Evolutionary conservation across 352 stramenopile genomes (phyloP).

Genomic region (Globisporangium ultimum): DNA sequence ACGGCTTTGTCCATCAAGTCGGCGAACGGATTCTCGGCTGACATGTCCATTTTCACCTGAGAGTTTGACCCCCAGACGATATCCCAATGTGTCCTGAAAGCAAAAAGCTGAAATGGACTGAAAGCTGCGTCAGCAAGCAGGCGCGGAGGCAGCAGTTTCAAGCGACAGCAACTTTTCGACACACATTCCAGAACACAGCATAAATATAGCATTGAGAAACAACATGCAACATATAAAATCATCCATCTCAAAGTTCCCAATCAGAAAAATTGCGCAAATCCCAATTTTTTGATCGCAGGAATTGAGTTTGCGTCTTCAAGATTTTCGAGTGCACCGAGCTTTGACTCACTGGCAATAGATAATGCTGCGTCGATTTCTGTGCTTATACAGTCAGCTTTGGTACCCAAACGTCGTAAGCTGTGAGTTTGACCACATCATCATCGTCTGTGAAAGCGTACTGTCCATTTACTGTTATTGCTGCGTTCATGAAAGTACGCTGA

Average conservation of each 20-base stretch:
- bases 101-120: conserved; percentile 4
- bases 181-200: conserved; percentile 3
- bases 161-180: background rate
- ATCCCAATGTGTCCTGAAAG: background rate
- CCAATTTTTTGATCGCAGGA: conserved; percentile 33
- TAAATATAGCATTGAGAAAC: conserved; percentile 11
- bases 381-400: too few species aligned
- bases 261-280: conserved; percentile 16
- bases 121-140: conserved; percentile 3
- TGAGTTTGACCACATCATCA: too few species aligned
- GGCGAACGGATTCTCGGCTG: conserved; percentile 68
- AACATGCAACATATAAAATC: conserved; percentile 23
- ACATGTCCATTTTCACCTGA: conserved; percentile 46
- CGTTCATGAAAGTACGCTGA: too few species aligned
- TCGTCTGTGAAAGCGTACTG: too few species aligned
- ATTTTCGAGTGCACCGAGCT: conserved; percentile 23
- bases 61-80: background rate
- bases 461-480: too few species aligned
- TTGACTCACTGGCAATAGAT: conserved; percentile 32
- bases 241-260: conserved; percentile 28
- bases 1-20: conserved; percentile 85
- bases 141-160: conserved; percentile 12
- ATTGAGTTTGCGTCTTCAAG: conserved; percentile 20
- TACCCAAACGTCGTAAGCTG: too few species aligned
- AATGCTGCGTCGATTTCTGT: conserved; percentile 39